A percentile compares a stretch with the other conserved stretches of the same genome.
phyloP scores from a whole-genome alignment of 73 alveolate genomes.

The Paramecium primaurelia region DNA sequence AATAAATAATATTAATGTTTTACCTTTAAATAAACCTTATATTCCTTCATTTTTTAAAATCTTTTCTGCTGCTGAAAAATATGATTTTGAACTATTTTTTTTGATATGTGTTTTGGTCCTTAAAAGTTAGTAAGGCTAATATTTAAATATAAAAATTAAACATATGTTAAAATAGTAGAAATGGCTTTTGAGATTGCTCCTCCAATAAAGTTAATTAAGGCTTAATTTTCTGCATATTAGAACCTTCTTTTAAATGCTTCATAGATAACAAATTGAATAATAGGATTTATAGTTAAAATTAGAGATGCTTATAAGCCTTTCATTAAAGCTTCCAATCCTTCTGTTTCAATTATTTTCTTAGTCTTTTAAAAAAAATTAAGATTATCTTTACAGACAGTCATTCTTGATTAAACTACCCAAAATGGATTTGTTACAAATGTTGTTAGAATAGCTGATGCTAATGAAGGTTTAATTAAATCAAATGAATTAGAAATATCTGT shows the following conservation, averaged over 20 bases:
- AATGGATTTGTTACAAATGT: conserved; percentile 50
- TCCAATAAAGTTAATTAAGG: not conserved
- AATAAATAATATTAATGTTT: not conserved
- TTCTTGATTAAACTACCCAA: conserved; percentile 52
- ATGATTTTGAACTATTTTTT: not conserved
- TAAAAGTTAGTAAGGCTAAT: conserved; percentile 39
- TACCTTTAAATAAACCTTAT: conserved; percentile 42
- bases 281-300: conserved; percentile 47
- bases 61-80: not conserved
- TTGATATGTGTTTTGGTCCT: conserved; percentile 35
- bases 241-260: conserved; percentile 15
- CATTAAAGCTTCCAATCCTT: conserved; percentile 22
- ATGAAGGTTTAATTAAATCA: conserved; percentile 33
- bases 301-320: conserved; percentile 51
- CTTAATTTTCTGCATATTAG: conserved; percentile 16
- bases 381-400: not conserved
- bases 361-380: conserved; percentile 18
- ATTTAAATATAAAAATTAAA: not conserved
- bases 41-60: conserved; percentile 34
- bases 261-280: conserved; percentile 19
- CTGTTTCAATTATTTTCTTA: not conserved
- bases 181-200: conserved; percentile 60
- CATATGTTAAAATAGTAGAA: not conserved
- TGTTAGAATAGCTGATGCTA: conserved; percentile 41
- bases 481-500: conserved; percentile 8